Base-by-base conservation (phyloP, 352 stramenopile species). In the Phytophthora vignae region DNA sequence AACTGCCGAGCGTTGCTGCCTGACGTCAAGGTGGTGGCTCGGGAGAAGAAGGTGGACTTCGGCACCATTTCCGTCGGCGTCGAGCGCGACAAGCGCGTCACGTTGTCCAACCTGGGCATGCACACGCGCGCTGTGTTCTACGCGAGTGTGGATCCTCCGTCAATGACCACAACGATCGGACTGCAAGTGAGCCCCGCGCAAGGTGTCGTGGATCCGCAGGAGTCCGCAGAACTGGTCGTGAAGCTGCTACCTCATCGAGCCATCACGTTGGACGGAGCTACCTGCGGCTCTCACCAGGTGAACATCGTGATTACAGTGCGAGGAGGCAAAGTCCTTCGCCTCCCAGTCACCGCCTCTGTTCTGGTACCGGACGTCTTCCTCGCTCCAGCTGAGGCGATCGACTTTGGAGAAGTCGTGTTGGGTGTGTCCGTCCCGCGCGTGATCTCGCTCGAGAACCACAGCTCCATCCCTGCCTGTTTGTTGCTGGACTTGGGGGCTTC, bases 401-500 rank as follows among this genome's bases (percentile, higher is more conserved):
- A 91, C n/a, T 98, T 97, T 67, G 92, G 85, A 19, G 81, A 88
- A 22, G 85, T 97, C 6, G 85, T 95, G 8, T 69, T 98, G 10
- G 94, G 92, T 4, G 88, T 92, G 3, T 86, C 78, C 0, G 82
- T 93, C 0, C 83, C 83, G 6, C 79, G 81, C 0, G 61, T 86
- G 0, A 46, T 98, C 1, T 85, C 87, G 0, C 42, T 98, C 2
- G 79, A 87, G 31, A 98, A 98, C 66, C 76, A 81, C 31, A 92
- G 86, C 22, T 67, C 69, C 10, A 97, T 98, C n/a, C 19, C 88
- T 0, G 90, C 94, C 0, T 85, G 76, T 17, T 73, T 98, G 4
- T n/a, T 88, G 1, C 69, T 98, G 2, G 88, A 98, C 62, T 67
- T 98, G 9, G 29, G 62, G 0, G 63, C 49, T 4, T 78, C 73